Evolutionary conservation across 2,329 filamentous ascomycete species (phyloP), one percentile per base, ranked within the genome.

Genomic region (Thyridium curvatum): DNA sequence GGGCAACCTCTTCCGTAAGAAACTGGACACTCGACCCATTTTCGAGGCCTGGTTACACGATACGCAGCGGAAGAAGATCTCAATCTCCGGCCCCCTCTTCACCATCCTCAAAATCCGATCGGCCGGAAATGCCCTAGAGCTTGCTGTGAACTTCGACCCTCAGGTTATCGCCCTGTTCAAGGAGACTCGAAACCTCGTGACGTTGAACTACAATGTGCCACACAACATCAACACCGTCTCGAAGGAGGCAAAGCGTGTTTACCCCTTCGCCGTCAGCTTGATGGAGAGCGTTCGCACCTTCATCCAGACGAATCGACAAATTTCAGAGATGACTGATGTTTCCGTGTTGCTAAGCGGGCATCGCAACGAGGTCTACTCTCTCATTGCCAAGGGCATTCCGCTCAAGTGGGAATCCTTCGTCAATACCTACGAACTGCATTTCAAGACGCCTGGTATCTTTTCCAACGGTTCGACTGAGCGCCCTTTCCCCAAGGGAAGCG

Each of bases 231-330:
- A 84, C 62, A 97, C 88, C 46, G 88, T 95, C 39, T 94, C 94
- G 1, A 98, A 97, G 61, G 93, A 98, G 59, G 94, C 93, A n/a
- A 95, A 96, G 64, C 80, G 93, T 38, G 93, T 98, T 4, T 99
- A 99, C 52, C 93, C 93, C 0, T 98, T 94, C 55, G 93, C 94
- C 17, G 90, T 98, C 48, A 97, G 90, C 55, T 67, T 99, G 49
- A 98, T 98, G 89, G 93, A 99, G 65, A 97, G 89, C 53, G 88
- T 97, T n/a, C 79, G 90, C 42, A 97, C 89, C 0, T 84, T 94
- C 46, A 78, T 88, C 2, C 91, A 97, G 62, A 96, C 89, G 0
- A 83, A 84, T 50, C 82, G 88, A 21, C 80, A 86, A 37, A 94
- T 98, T 43, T 72, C 79, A 14, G 79, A 84, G 39, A 91, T 98